A percentile compares a stretch with the other conserved stretches of the same genome.
Conservation (phyloP, 2,329 filamentous ascomycete genomes). For the Verticillium isaacii region DNA sequence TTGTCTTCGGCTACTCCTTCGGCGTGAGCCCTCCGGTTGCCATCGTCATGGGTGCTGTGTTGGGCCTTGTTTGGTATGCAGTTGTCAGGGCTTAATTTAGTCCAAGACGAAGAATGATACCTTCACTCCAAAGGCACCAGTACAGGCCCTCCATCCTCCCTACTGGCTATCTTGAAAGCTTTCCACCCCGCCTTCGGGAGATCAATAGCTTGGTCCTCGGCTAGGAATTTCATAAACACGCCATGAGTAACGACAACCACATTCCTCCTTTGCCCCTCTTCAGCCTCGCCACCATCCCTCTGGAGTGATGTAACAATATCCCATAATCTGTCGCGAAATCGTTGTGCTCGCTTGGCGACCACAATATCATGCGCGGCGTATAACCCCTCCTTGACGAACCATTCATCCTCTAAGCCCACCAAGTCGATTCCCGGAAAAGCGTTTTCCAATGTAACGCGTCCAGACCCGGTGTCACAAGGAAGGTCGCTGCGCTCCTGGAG, state of each 20-base stretch:
- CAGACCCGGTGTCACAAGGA: too few species aligned
- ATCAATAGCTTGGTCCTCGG: constrained; percentile 19
- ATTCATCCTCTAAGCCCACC: constrained; percentile 6
- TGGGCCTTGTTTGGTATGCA: background rate
- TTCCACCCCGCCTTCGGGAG: constrained; percentile 25
- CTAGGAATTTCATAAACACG: constrained; percentile 24
- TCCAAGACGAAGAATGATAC: too few species aligned
- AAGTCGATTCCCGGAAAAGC: constrained; percentile 14
- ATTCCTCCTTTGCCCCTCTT: constrained; percentile 8
- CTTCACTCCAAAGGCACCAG: background rate
- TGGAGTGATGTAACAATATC: constrained; percentile 3
- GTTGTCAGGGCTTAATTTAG: background rate
- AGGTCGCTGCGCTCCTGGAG: too few species aligned
- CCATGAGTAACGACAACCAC: constrained; percentile 24
- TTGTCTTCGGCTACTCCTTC: background rate
- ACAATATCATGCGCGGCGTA: constrained; percentile 14
- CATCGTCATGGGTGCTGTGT: background rate
- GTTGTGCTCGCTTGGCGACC: constrained; percentile 11
- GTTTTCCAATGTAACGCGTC: background rate
- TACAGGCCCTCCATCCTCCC: constrained; percentile 1
- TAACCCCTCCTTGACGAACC: constrained; percentile 16
- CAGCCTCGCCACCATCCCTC: background rate
- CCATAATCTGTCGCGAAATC: constrained; percentile 11
- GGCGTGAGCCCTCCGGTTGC: background rate
- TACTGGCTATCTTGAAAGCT: constrained; percentile 14